Percentiles rank a stretch among this genome's conserved stretches.
These are phyloP conservation scores for Saccharomyces hybrid DNA, from an alignment of 1,139 yeast genomes.

Conservation along the genomic window DNA sequence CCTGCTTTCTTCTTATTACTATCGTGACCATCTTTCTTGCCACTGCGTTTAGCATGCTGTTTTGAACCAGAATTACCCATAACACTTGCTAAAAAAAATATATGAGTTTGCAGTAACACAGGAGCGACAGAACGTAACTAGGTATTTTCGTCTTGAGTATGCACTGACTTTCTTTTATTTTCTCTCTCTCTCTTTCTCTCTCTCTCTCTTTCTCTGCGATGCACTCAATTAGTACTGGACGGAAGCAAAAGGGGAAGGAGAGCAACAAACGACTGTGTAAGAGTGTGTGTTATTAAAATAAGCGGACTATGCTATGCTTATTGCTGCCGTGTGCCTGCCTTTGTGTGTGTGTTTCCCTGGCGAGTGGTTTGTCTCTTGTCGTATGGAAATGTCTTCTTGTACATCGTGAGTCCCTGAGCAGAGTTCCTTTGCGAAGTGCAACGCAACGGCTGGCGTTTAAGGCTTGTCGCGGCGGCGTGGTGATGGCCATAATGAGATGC, in stretches of 20 bases:
- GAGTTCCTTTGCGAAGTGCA: not conserved
- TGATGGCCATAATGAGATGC: not conserved
- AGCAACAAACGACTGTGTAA: no score
- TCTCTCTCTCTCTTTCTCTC: not conserved
- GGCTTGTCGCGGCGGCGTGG: not conserved
- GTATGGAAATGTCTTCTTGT: not conserved
- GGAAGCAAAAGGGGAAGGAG: not conserved
- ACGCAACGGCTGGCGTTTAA: conserved; percentile 1
- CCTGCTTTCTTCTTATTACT: conserved; percentile 29
- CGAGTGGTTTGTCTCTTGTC: not conserved
- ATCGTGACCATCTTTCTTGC: conserved; percentile 8
- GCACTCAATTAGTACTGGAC: not conserved
- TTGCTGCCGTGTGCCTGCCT: not conserved
- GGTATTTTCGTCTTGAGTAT: not conserved
- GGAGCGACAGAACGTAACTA: not conserved
- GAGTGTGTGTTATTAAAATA: no score
- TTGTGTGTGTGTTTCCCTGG: not conserved
- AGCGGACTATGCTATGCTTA: not conserved
- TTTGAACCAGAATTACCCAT: conserved; percentile 32
- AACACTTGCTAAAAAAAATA: conserved; percentile 1
- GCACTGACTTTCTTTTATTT: no score
- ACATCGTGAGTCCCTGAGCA: not conserved
- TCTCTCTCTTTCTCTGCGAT: not conserved
- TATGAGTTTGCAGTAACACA: not conserved
- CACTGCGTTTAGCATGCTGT: conserved; percentile 12